Conservation (phyloP, 371 early-diverging fungal genomes). For the Mucor mucedo region DNA sequence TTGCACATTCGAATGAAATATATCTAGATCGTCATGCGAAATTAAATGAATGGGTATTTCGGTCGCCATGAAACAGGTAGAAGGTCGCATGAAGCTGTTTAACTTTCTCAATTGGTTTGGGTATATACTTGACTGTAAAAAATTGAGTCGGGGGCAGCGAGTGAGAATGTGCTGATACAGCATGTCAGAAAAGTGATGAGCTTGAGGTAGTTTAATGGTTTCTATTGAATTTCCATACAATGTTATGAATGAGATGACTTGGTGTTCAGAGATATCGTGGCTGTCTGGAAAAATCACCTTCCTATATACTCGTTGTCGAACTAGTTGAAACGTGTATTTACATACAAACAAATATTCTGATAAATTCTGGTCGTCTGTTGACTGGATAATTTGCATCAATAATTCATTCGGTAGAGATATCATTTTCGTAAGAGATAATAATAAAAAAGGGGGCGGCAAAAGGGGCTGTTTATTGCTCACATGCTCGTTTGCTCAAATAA, state of each 20-base stretch:
- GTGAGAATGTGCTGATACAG: constrained; percentile 30
- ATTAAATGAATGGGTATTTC: constrained; percentile 27
- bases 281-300: constrained; percentile 49
- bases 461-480: constrained; percentile 1
- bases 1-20: constrained; percentile 9
- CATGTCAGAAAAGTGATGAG: constrained; percentile 29
- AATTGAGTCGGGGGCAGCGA: constrained; percentile 38
- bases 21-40: background rate
- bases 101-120: constrained; percentile 24
- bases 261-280: constrained; percentile 13
- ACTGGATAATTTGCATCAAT: constrained; percentile 14
- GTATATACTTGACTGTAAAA: constrained; percentile 38
- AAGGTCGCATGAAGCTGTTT: constrained; percentile 13
- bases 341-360: background rate
- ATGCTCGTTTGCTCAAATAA: constrained; percentile 2
- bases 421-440: background rate
- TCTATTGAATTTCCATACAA: constrained; percentile 38
- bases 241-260: constrained; percentile 41
- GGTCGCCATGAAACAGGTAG: constrained; percentile 42
- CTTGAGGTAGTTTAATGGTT: constrained; percentile 47
- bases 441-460: background rate
- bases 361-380: background rate
- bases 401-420: constrained; percentile 20
- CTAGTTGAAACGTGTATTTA: constrained; percentile 36
- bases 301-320: constrained; percentile 38